These are phyloP conservation scores for Hericium erinaceus DNA, from an alignment of 768 basidiomycete genomes.

Conservation along the genomic window DNA sequence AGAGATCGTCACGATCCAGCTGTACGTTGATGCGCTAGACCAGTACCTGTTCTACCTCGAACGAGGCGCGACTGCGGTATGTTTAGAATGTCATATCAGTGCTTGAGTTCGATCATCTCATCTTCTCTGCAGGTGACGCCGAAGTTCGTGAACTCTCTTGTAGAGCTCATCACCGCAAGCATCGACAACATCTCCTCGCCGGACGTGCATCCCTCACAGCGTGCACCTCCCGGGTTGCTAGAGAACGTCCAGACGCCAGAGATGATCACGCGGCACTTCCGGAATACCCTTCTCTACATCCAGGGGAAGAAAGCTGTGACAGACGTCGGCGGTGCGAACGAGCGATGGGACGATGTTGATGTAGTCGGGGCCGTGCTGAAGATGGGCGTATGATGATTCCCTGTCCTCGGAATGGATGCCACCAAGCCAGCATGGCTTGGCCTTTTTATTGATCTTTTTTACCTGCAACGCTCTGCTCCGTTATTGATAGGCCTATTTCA, in stretches of 20 bases:
- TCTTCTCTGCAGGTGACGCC: constrained; percentile 62
- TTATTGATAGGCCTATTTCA: not conserved
- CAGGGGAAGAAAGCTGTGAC: constrained; percentile 60
- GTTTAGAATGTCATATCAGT: constrained; percentile 20
- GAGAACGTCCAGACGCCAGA: constrained; percentile 91
- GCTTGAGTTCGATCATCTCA: not conserved
- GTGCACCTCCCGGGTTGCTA: constrained; percentile 80
- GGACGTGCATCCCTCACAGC: constrained; percentile 81
- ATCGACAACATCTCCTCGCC: constrained; percentile 87
- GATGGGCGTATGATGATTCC: constrained; percentile 46
- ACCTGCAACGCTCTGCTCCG: not conserved
- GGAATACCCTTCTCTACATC: constrained; percentile 81
- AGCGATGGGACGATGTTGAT: constrained; percentile 80
- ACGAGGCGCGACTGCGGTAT: constrained; percentile 81
- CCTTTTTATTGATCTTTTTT: not conserved
- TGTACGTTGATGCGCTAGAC: constrained; percentile 94
- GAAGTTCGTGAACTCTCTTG: constrained; percentile 93
- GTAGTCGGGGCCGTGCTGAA: constrained; percentile 82
- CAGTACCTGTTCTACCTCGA: constrained; percentile 96
- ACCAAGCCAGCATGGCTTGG: not conserved
- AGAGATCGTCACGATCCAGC: constrained; percentile 91
- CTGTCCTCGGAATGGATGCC: constrained; percentile 2
- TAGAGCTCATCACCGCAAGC: constrained; percentile 89
- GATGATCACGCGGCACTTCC: constrained; percentile 90
- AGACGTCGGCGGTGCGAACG: constrained; percentile 28